A percentile compares a stretch with the other conserved stretches of the same genome.
Evolutionary conservation across 2,329 filamentous ascomycete genomes (phyloP).

Genomic region (Boeremia lycopersici): DNA sequence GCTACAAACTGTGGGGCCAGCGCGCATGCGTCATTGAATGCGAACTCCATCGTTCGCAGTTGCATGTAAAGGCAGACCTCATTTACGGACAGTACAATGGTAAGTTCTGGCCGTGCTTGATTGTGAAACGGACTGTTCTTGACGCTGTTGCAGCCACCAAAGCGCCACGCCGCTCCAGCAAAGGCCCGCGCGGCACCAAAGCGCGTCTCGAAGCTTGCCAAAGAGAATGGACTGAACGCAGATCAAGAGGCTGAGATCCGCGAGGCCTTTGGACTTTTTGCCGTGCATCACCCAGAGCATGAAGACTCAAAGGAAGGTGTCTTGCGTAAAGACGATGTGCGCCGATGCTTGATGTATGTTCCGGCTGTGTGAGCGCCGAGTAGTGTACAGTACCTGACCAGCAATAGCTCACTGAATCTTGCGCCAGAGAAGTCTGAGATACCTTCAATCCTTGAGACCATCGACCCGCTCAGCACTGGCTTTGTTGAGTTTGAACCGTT

Average conservation of each 20-base stretch:
- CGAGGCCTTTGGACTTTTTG: constrained; percentile 86
- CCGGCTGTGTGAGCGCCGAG: background rate
- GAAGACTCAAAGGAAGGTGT: constrained; percentile 68
- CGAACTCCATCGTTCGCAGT: constrained; percentile 9
- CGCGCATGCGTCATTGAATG: constrained; percentile 28
- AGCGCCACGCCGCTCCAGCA: constrained; percentile 32
- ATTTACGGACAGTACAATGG: constrained; percentile 22
- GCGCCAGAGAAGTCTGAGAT: constrained; percentile 70
- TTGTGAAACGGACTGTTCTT: background rate
- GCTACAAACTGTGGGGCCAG: background rate
- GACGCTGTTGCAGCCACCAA: constrained; percentile 32
- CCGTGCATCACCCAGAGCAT: constrained; percentile 56
- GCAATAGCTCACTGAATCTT: constrained; percentile 77
- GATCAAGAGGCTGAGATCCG: constrained; percentile 88
- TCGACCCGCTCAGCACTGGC: constrained; percentile 83
- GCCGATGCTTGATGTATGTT: constrained; percentile 58
- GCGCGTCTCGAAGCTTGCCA: constrained; percentile 85
- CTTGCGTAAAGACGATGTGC: constrained; percentile 52
- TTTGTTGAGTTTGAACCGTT: constrained; percentile 81
- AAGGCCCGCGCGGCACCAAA: constrained; percentile 29
- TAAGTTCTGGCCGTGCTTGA: constrained; percentile 5
- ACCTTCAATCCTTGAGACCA: constrained; percentile 74
- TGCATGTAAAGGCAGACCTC: background rate
- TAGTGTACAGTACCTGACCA: constrained; percentile 4
- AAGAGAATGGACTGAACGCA: constrained; percentile 84